Evolutionary conservation across 805 yeast species (phyloP).

Genomic region (Kodamaea neixiangensis): DNA sequence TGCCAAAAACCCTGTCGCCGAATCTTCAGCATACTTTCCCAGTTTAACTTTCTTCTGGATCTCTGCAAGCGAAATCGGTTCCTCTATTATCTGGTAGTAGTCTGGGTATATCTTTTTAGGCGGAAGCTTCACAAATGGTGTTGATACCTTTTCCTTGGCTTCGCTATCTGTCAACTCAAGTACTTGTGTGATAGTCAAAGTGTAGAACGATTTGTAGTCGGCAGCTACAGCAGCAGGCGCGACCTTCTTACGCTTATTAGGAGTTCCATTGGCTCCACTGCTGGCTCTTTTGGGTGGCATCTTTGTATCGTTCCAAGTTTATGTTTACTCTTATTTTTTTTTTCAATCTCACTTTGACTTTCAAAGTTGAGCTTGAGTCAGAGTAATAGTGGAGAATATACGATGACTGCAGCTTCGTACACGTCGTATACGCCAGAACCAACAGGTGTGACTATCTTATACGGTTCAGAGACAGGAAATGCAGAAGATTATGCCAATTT

Average conservation of each 20-base stretch:
- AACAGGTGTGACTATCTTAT: slow-evolving; percentile 58
- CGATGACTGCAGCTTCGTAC: neutral
- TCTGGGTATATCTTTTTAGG: slow-evolving; percentile 42
- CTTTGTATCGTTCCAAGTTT: neutral
- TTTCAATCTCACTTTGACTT: slow-evolving; percentile 1
- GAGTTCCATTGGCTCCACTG: neutral
- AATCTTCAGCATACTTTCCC: slow-evolving; percentile 40
- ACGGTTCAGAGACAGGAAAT: slow-evolving; percentile 93
- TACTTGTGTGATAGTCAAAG: slow-evolving; percentile 33
- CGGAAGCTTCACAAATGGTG: slow-evolving; percentile 37
- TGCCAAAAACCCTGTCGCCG: slow-evolving; percentile 40
- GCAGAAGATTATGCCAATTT: slow-evolving; percentile 80
- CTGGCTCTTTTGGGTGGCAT: slow-evolving; percentile 9
- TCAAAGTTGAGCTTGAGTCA: neutral
- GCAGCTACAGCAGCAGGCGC: neutral
- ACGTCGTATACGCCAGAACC: slow-evolving; percentile 1
- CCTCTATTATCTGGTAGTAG: slow-evolving; percentile 35
- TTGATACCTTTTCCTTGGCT: slow-evolving; percentile 23
- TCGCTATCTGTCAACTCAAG: slow-evolving; percentile 33
- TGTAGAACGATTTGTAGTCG: slow-evolving; percentile 25
- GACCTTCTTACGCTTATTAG: slow-evolving; percentile 7
- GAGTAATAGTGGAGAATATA: neutral
- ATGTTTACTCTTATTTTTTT: neutral
- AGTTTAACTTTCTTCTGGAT: slow-evolving; percentile 37
- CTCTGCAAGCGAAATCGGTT: slow-evolving; percentile 38